These are phyloP conservation scores for Phyllosticta paracitricarpa DNA, from an alignment of 2,329 filamentous ascomycete species.

Conservation along the genomic window DNA sequence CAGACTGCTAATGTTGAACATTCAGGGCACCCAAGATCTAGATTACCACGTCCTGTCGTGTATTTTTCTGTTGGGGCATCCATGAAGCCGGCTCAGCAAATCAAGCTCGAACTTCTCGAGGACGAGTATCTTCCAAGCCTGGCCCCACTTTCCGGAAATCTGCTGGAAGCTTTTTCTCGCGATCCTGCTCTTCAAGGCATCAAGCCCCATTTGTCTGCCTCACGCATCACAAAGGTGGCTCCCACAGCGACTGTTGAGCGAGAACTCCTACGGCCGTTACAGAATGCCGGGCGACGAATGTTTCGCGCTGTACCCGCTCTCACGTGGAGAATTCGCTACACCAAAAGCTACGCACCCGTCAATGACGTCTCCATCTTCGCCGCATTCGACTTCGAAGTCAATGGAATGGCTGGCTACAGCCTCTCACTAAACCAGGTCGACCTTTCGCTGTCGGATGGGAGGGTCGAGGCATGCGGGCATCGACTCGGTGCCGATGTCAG, in stretches of 20 bases:
- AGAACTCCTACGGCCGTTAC: slow-evolving; percentile 53
- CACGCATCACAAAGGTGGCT: slow-evolving; percentile 64
- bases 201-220: slow-evolving; percentile 59
- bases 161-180: slow-evolving; percentile 62
- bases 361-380: slow-evolving; percentile 49
- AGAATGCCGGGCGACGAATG: slow-evolving; percentile 51
- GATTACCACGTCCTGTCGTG: slow-evolving; percentile 55
- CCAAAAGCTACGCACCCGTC: slow-evolving; percentile 51
- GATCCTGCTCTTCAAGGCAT: slow-evolving; percentile 55
- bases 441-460: slow-evolving; percentile 48
- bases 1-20: neutral
- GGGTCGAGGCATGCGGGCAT: slow-evolving; percentile 41
- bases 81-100: slow-evolving; percentile 43
- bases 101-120: slow-evolving; percentile 32
- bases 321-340: slow-evolving; percentile 64
- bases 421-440: slow-evolving; percentile 51
- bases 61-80: slow-evolving; percentile 50
- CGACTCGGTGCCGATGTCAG: slow-evolving; percentile 43
- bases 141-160: slow-evolving; percentile 59
- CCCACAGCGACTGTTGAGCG: slow-evolving; percentile 52
- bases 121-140: slow-evolving; percentile 62
- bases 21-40: slow-evolving; percentile 40
- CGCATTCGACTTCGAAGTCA: slow-evolving; percentile 64
- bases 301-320: slow-evolving; percentile 59
- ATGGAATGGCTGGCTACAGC: slow-evolving; percentile 57